Evolutionary conservation across 768 basidiomycete genomes (phyloP).

Genomic region (Paxillus ammoniavirescens): DNA sequence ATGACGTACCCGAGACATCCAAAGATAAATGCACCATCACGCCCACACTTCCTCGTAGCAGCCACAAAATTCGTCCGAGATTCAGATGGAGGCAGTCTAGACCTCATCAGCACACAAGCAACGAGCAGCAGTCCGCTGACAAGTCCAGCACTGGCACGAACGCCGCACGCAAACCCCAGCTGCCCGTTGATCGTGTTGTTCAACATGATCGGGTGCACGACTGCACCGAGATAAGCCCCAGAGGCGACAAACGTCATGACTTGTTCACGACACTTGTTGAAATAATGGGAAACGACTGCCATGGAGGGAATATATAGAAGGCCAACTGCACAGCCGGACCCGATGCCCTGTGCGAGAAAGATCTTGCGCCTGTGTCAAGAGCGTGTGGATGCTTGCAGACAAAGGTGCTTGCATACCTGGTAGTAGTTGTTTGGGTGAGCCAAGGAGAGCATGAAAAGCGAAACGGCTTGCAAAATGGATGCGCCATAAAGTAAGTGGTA

Average conservation of each 20-base stretch:
- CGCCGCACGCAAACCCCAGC: slow-evolving; percentile 45
- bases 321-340: slow-evolving; percentile 47
- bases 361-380: slow-evolving; percentile 31
- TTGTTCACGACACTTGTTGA: slow-evolving; percentile 44
- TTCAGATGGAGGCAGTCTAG: slow-evolving; percentile 38
- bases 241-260: slow-evolving; percentile 57
- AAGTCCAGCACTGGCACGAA: slow-evolving; percentile 41
- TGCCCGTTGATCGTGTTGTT: slow-evolving; percentile 44
- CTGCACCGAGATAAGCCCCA: slow-evolving; percentile 57
- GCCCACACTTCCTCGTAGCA: slow-evolving; percentile 19
- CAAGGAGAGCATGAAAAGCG: slow-evolving; percentile 47
- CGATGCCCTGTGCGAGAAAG: slow-evolving; percentile 52
- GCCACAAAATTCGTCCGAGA: slow-evolving; percentile 18
- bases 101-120: slow-evolving; percentile 40
- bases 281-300: slow-evolving; percentile 53
- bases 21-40: slow-evolving; percentile 26
- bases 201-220: slow-evolving; percentile 62
- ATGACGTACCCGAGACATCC: slow-evolving; percentile 25
- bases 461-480: slow-evolving; percentile 28
- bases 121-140: slow-evolving; percentile 37
- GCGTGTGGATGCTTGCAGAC: too few species aligned
- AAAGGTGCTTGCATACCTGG: slow-evolving; percentile 29
- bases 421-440: slow-evolving; percentile 41
- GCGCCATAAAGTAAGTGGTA: slow-evolving; percentile 28
- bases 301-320: slow-evolving; percentile 47